Percentiles rank a stretch among this genome's conserved stretches.
Conservation (phyloP, 1,139 yeast genomes). For the Debaryomycetaceae sp. region DNA sequence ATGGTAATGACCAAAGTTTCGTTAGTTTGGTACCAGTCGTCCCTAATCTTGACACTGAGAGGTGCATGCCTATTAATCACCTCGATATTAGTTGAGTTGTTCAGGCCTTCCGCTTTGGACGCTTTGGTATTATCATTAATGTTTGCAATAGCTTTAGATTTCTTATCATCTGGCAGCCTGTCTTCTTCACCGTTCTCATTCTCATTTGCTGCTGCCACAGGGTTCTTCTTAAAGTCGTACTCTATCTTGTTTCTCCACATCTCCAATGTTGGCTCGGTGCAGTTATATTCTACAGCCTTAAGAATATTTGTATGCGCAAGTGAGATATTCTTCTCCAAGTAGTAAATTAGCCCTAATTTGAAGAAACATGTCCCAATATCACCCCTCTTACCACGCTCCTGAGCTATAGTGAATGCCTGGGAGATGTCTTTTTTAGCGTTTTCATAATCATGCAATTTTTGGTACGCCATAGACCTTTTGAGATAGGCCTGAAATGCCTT, state of each 20-base stretch:
- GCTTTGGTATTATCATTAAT: conserved; percentile 10
- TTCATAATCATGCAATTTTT: conserved; percentile 48
- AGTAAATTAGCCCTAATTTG: conserved; percentile 52
- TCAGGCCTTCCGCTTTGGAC: conserved; percentile 4
- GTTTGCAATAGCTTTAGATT: conserved; percentile 3
- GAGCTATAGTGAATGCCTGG: conserved; percentile 54
- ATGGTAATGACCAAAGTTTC: conserved; percentile 61
- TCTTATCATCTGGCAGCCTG: not conserved
- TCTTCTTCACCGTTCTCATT: conserved; percentile 2
- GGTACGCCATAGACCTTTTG: conserved; percentile 56
- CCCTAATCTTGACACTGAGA: conserved; percentile 46
- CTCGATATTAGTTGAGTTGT: conserved; percentile 26
- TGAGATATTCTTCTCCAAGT: conserved; percentile 41
- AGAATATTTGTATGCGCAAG: conserved; percentile 49
- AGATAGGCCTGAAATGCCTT: conserved; percentile 49
- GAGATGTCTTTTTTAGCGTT: conserved; percentile 53
- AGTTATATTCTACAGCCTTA: conserved; percentile 46
- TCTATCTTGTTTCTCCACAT: conserved; percentile 52
- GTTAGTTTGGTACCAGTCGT: conserved; percentile 77
- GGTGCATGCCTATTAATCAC: conserved; percentile 41
- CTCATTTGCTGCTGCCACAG: conserved; percentile 10
- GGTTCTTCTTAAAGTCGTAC: conserved; percentile 26
- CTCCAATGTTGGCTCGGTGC: conserved; percentile 43
- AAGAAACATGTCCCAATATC: conserved; percentile 59
- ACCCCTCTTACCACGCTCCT: conserved; percentile 45